phyloP scores from a whole-genome alignment of 192 early-diverging fungal species.

The Radiomyces spectabilis region DNA sequence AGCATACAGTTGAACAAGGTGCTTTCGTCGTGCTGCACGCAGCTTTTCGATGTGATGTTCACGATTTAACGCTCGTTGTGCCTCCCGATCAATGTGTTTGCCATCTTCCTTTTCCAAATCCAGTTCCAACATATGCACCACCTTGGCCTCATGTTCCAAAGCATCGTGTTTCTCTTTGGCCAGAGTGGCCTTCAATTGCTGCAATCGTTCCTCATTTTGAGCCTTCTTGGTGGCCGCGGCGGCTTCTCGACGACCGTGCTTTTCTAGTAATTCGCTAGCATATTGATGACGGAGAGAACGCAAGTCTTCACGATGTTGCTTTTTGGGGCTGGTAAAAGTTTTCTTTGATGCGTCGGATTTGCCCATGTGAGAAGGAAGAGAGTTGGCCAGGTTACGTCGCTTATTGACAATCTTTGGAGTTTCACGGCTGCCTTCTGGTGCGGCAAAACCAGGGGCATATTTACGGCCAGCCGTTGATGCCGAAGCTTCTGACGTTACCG shows the following conservation, averaged over 20 bases:
- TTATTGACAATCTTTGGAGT: conserved; percentile 1
- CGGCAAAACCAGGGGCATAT: conserved; percentile 25
- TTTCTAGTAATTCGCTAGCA: conserved; percentile 25
- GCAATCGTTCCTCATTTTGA: not conserved
- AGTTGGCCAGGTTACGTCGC: conserved; percentile 8
- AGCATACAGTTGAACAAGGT: conserved; percentile 16
- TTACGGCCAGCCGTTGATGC: not conserved
- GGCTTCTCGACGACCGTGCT: conserved; percentile 9
- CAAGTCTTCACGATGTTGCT: conserved; percentile 17
- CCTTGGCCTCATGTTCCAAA: conserved; percentile 16
- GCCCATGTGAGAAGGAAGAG: conserved; percentile 14
- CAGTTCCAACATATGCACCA: not conserved
- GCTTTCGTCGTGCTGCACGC: not conserved
- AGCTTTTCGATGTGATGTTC: not conserved
- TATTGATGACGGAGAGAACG: conserved; percentile 16
- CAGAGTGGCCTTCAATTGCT: not conserved
- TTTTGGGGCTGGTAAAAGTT: conserved; percentile 1
- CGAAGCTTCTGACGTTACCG: too few relatives aligned
- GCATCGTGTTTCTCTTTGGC: not conserved
- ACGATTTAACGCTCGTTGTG: conserved; percentile 3
- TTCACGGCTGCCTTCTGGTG: conserved; percentile 17
- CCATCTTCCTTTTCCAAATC: not conserved
- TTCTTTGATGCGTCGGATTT: not conserved
- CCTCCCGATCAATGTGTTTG: not conserved
- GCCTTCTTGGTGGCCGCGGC: not conserved